Evolutionary conservation across 176 grass and related monocot genomes (phyloP), one percentile per base, ranked within the genome.

Genomic region (Raddia distichophylla): DNA sequence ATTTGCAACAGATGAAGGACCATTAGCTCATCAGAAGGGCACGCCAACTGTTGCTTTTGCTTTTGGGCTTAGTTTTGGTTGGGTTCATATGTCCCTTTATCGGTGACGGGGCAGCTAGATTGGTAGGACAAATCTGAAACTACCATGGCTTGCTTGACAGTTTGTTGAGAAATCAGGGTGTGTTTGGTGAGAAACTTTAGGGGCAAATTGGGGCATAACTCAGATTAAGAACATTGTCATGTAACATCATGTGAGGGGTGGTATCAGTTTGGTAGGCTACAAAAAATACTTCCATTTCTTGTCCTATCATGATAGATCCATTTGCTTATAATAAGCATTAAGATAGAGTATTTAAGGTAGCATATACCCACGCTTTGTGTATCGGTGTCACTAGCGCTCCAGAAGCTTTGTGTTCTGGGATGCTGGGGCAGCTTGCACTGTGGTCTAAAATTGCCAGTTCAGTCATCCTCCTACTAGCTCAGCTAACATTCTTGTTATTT

Each of bases 71-170:
- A 34, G 44, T 52, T 80, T 73, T 66, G 22, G n/a, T 47, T 83
- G 62, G 60, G 19, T 50, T 88, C 69, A 46, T 55, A 61, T 59
- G 74, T 83, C 74, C 69, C 43, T 60, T 63, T 44, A 67, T 51
- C 15, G 10, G 15, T 51, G 13, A 40, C 37, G 33, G 69, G 60
- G 69, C 43, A 80, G 19, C 75, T 32, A 10, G 65, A 84, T 84
- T 84, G 81, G 86, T 84, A 67, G 80, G 81, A 40, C 37, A 88
- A 79, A 88, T 68, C 32, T 80, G n/a, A n/a, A 70, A 70, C 60
- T 9, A 52, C 60, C 52, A 68, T 79, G n/a, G 8, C 52, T 58
- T 64, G 19, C 18, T 50, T 77, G 68, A 60, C 52, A 74, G 33
- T 80, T 62, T 62, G 20, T 51, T 60, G 45, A 76, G 22, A 61